Conservation (phyloP, 345 rosid species). For the Eutrema japonicum region DNA sequence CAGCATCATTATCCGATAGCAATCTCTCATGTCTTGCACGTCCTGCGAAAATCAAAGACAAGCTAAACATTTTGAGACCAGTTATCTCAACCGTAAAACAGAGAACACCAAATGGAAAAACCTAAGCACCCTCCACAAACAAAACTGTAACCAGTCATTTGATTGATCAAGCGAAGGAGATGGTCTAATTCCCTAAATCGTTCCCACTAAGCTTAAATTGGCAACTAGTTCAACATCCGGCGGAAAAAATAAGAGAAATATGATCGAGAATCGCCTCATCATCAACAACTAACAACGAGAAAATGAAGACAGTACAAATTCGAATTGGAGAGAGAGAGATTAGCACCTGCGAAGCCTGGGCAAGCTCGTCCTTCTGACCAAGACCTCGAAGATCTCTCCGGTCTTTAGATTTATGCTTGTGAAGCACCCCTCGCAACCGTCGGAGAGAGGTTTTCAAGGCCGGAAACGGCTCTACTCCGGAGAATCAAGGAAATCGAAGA, state of each 20-base stretch:
- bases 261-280: slow-evolving; percentile 1
- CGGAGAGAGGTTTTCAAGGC: slow-evolving; percentile 75
- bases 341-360: too few relatives aligned
- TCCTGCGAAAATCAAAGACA: slow-evolving; percentile 53
- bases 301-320: slow-evolving; percentile 20
- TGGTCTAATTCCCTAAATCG: slow-evolving; percentile 24
- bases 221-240: neutral
- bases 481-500: slow-evolving; percentile 26
- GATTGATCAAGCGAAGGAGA: slow-evolving; percentile 19
- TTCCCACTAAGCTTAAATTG: slow-evolving; percentile 5
- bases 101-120: neutral
- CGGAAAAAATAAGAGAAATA: neutral
- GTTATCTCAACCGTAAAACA: neutral
- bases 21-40: slow-evolving; percentile 83
- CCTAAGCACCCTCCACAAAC: neutral
- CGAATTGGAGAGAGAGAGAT: too few relatives aligned
- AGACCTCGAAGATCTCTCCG: slow-evolving; percentile 56
- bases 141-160: neutral
- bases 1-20: too few relatives aligned
- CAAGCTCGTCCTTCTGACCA: slow-evolving; percentile 68
- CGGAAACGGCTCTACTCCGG: slow-evolving; percentile 15
- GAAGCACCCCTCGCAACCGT: too few relatives aligned
- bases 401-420: slow-evolving; percentile 56
- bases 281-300: slow-evolving; percentile 18
- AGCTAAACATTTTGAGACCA: slow-evolving; percentile 9